These are phyloP conservation scores for Funneliformis mosseae DNA, from an alignment of 192 early-diverging fungal species.

Conservation along the genomic window DNA sequence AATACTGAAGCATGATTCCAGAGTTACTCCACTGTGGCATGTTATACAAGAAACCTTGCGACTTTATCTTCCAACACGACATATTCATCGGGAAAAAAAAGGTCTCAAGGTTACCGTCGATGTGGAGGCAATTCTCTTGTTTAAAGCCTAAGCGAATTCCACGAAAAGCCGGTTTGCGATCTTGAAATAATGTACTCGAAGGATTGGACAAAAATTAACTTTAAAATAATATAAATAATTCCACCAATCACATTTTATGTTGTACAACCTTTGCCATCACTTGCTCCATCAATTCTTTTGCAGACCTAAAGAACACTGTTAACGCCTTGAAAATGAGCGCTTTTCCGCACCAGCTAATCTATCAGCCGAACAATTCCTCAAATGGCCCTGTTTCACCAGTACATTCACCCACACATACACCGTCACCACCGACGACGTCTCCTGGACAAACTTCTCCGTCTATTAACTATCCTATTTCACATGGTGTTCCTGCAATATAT, in stretches of 20 bases:
- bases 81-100: neutral
- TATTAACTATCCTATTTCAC: slow-evolving; percentile 1
- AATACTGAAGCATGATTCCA: too few species aligned
- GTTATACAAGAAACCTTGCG: slow-evolving; percentile 5
- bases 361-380: slow-evolving; percentile 15
- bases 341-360: slow-evolving; percentile 31
- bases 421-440: slow-evolving; percentile 23
- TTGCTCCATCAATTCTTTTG: slow-evolving; percentile 15
- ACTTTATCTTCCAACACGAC: slow-evolving; percentile 14
- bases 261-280: slow-evolving; percentile 18
- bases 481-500: slow-evolving; percentile 20
- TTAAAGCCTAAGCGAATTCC: too few species aligned
- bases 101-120: neutral
- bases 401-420: slow-evolving; percentile 27
- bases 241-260: neutral
- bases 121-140: neutral
- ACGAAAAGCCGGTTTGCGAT: too few species aligned
- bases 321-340: slow-evolving; percentile 21
- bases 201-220: neutral
- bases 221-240: neutral
- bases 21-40: neutral
- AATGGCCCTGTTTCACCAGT: slow-evolving; percentile 21
- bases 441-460: slow-evolving; percentile 30
- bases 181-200: too few species aligned
- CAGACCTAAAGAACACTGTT: neutral